phyloP scores from a whole-genome alignment of 352 stramenopile species.

The Aphanomyces euteiches region DNA sequence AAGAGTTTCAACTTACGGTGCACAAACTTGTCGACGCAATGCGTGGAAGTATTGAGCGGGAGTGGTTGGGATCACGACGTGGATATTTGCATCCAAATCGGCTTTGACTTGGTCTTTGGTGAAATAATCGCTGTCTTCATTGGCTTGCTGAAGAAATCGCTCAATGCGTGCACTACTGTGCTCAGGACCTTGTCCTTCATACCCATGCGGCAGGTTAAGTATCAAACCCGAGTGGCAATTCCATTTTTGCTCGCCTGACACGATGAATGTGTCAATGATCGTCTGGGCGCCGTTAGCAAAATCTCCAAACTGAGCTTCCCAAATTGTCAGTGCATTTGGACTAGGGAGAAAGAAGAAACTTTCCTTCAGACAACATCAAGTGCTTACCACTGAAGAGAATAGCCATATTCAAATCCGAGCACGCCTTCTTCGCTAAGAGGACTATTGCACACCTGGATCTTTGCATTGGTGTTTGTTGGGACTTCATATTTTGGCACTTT shows the following conservation, averaged over 20 bases:
- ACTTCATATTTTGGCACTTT: constrained; percentile 26
- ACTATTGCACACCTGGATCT: constrained; percentile 77
- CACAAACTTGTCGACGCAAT: constrained; percentile 80
- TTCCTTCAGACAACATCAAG: neutral
- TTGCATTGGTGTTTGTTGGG: constrained; percentile 3
- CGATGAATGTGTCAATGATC: constrained; percentile 86
- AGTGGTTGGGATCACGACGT: constrained; percentile 79
- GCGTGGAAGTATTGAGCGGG: constrained; percentile 97
- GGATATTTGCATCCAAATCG: constrained; percentile 67
- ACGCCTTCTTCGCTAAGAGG: constrained; percentile 79
- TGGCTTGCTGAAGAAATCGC: constrained; percentile 75
- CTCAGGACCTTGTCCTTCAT: constrained; percentile 82
- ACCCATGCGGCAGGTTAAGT: constrained; percentile 75
- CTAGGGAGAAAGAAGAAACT: constrained; percentile 29
- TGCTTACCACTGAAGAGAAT: constrained; percentile 71
- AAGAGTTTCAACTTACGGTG: constrained; percentile 22
- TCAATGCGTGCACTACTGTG: constrained; percentile 82
- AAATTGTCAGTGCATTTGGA: constrained; percentile 79
- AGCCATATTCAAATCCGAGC: constrained; percentile 85
- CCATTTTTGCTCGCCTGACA: constrained; percentile 83
- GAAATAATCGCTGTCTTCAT: constrained; percentile 76
- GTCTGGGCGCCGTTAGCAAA: constrained; percentile 87
- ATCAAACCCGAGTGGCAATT: constrained; percentile 86
- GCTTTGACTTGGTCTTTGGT: constrained; percentile 37
- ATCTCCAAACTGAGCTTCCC: constrained; percentile 89